Base-by-base conservation (phyloP, 148 eudicot species). In the Amaranthus palmeri region DNA sequence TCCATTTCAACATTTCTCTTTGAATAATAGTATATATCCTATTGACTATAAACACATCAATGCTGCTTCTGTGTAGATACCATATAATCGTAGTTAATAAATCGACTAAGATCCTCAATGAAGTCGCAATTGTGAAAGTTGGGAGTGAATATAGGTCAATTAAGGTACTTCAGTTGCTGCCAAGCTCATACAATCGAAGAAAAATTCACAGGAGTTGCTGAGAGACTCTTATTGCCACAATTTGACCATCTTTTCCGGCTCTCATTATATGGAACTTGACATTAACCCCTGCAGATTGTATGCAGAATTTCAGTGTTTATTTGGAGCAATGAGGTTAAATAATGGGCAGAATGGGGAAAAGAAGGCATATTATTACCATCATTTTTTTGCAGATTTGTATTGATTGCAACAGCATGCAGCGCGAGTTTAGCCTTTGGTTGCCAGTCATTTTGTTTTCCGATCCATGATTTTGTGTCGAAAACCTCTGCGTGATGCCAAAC, bases 331-430 rank as follows among this genome's bases (percentile, higher is more conserved):
- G 43, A 7, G 25, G 8, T 25, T 60, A 48, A 50, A 8, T 15
- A 65, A 48, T 65, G 69, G 25, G 42, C 11, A 65, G 10, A 42
- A 14, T 48, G 17, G 18, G 7, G 14, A 17, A 48, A 8, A 10
- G 43, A 25, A 25, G 13, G 14, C 4, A 58, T 25, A 7, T 69
- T 14, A 18, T 68, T 85, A 91, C 99, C 97, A 52, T 91, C 96
- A 70, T 95, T 95, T 46, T 79, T 79, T 72, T 83, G 97, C 78
- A 95, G 71, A 78, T 95, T 95, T 75, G 99, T 95, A 81, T 87
- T 89, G 57, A 95, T 86, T 48, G 97, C 99, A 61, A 87, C 99
- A 54, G 96, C 91, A 81, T 91, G 90, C 69, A 79, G 87, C 72
- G 96, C 80, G 65, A 84, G 72, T 84, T 82, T 83, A 48, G 88